A percentile compares a stretch with the other conserved stretches of the same genome.
Evolutionary conservation across 2,329 filamentous ascomycete species (phyloP).

Genomic region (Dothiorella sarmentorum): DNA sequence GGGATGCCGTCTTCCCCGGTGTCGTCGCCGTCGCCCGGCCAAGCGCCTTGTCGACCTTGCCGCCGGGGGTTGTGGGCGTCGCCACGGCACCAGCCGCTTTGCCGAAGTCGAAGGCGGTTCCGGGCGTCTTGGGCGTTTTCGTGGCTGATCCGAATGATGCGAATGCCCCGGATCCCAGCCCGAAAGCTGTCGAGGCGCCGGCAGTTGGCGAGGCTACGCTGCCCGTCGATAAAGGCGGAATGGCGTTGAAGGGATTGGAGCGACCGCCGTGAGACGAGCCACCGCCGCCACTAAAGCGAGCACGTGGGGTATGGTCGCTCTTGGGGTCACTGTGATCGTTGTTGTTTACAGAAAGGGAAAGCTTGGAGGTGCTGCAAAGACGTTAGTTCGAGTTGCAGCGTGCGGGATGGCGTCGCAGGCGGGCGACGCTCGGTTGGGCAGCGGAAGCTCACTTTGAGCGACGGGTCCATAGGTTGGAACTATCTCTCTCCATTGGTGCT

Average conservation of each 20-base stretch:
- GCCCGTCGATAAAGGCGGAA: constrained; percentile 66
- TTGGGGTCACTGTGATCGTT: constrained; percentile 50
- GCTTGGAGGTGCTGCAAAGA: constrained; percentile 70
- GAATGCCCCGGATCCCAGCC: constrained; percentile 90
- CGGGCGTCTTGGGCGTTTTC: constrained; percentile 84
- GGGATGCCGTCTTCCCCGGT: neutral
- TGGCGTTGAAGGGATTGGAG: constrained; percentile 73
- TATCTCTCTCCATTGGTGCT: constrained; percentile 39
- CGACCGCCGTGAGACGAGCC: constrained; percentile 69
- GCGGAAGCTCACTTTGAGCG: constrained; percentile 67
- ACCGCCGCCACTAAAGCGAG: constrained; percentile 70
- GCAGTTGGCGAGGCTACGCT: constrained; percentile 69
- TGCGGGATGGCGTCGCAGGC: constrained; percentile 22
- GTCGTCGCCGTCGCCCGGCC: constrained; percentile 15
- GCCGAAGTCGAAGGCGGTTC: constrained; percentile 74
- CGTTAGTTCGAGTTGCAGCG: constrained; percentile 19
- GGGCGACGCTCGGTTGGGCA: neutral
- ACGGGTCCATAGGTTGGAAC: constrained; percentile 65
- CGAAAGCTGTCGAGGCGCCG: constrained; percentile 83
- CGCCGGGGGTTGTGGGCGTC: constrained; percentile 55
- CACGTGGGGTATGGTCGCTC: constrained; percentile 57
- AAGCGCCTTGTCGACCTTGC: constrained; percentile 57
- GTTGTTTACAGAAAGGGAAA: constrained; percentile 78
- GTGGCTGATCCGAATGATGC: constrained; percentile 81
- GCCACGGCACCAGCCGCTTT: constrained; percentile 48